These are phyloP conservation scores for Hypoxylon rickii DNA, from an alignment of 495 filamentous ascomycete species.

Conservation along the genomic window DNA sequence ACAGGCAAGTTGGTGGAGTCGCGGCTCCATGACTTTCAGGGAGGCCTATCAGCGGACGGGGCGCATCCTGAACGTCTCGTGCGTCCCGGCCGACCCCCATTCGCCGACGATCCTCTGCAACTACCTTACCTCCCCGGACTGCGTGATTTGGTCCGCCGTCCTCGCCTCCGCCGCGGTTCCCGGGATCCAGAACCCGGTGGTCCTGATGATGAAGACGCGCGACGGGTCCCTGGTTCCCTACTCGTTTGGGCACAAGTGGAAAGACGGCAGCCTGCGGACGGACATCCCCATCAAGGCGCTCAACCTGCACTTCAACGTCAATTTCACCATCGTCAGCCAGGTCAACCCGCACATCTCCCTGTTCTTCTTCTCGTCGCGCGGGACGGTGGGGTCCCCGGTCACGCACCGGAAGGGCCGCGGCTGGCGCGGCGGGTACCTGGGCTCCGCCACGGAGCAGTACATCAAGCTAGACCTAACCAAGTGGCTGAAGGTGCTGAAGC, in stretches of 20 bases:
- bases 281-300: constrained; percentile 94
- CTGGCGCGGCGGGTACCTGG: constrained; percentile 94
- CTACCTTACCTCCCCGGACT: constrained; percentile 92
- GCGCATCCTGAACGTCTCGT: constrained; percentile 91
- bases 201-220: constrained; percentile 90
- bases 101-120: constrained; percentile 89
- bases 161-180: constrained; percentile 95
- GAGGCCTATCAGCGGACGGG: constrained; percentile 96
- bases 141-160: constrained; percentile 97
- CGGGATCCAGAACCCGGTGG: constrained; percentile 93
- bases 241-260: constrained; percentile 97
- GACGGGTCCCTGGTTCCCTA: constrained; percentile 78
- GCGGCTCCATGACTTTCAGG: constrained; percentile 88
- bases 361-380: constrained; percentile 96
- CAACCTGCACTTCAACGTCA: constrained; percentile 96
- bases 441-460: constrained; percentile 89
- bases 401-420: constrained; percentile 92
- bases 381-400: constrained; percentile 87
- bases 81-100: constrained; percentile 96
- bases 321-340: constrained; percentile 93
- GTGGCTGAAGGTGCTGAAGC: constrained; percentile 92
- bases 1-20: constrained; percentile 82
- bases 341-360: constrained; percentile 98
- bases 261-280: constrained; percentile 90
- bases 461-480: constrained; percentile 94